phyloP scores from a whole-genome alignment of 2,329 filamentous ascomycete species.

The Fusarium robinianum region DNA sequence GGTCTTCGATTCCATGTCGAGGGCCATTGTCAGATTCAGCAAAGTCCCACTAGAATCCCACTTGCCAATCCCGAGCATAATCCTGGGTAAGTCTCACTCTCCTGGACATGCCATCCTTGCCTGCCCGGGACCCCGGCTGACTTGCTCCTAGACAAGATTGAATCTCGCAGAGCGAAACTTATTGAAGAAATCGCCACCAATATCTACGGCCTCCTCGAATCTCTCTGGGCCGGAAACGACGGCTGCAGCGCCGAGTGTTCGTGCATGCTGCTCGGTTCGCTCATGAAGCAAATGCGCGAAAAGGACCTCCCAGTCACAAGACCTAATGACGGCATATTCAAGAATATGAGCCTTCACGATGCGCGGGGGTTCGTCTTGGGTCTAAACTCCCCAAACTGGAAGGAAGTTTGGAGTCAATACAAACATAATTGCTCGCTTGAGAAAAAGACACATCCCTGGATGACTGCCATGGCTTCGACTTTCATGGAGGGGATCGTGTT shows the following conservation, averaged over 20 bases:
- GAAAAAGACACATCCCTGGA: neutral
- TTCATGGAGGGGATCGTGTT: neutral
- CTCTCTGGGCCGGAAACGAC: neutral
- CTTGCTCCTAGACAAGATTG: neutral
- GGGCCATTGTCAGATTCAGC: accelerated
- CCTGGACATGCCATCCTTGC: too few relatives aligned
- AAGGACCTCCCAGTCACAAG: neutral
- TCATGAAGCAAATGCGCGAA: slow-evolving; percentile 1
- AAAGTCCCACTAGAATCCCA: too few relatives aligned
- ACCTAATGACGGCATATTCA: neutral
- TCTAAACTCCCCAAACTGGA: too few relatives aligned
- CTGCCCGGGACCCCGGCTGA: too few relatives aligned
- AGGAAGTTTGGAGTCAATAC: neutral
- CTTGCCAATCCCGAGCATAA: too few relatives aligned
- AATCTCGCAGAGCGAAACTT: neutral
- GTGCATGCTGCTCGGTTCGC: neutral
- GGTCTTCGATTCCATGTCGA: accelerated
- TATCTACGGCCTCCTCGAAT: neutral
- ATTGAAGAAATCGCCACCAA: neutral
- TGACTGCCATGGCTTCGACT: neutral
- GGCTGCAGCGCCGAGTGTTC: slow-evolving; percentile 1
- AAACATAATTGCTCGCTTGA: neutral
- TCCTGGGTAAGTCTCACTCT: too few relatives aligned
- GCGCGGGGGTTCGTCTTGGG: too few relatives aligned
- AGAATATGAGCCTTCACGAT: too few relatives aligned